Percentiles rank a stretch among this genome's conserved stretches.
Evolutionary conservation across 495 filamentous ascomycete genomes (phyloP).

Genomic region (Penicillium arizonense): DNA sequence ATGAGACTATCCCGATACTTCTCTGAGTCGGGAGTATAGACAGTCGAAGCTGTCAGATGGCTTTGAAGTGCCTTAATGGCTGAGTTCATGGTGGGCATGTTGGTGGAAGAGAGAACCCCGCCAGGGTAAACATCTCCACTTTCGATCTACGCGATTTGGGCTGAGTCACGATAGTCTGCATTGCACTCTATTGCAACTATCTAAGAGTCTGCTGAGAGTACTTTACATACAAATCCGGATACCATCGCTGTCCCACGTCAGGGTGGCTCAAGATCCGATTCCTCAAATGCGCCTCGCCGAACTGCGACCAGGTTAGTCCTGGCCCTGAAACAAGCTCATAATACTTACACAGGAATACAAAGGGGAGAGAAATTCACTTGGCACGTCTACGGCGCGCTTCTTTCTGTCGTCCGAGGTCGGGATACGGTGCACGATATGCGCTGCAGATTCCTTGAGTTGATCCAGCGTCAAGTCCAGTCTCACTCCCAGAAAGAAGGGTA

Average conservation of each 20-base stretch:
- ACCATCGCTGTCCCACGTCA: slow-evolving; percentile 86
- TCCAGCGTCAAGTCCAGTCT: slow-evolving; percentile 76
- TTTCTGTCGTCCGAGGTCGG: slow-evolving; percentile 35
- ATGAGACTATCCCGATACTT: slow-evolving; percentile 29
- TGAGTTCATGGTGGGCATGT: slow-evolving; percentile 15
- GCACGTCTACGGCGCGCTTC: slow-evolving; percentile 40
- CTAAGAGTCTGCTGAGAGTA: slow-evolving; percentile 31
- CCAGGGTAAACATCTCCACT: neutral
- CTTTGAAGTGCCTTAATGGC: slow-evolving; percentile 22
- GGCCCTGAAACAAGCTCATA: neutral
- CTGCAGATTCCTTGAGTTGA: slow-evolving; percentile 32
- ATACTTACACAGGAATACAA: slow-evolving; percentile 39
- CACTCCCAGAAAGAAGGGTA: slow-evolving; percentile 92
- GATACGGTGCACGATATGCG: slow-evolving; percentile 36
- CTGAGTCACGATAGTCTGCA: no score
- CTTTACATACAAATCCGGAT: slow-evolving; percentile 64
- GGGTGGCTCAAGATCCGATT: slow-evolving; percentile 90
- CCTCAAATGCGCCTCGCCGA: slow-evolving; percentile 52
- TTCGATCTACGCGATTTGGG: no score
- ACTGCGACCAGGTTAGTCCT: slow-evolving; percentile 21
- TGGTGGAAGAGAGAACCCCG: neutral
- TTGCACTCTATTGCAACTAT: slow-evolving; percentile 1
- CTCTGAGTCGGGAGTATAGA: slow-evolving; percentile 29
- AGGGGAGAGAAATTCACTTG: slow-evolving; percentile 43
- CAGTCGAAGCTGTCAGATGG: slow-evolving; percentile 15